Evolutionary conservation across 78 protist genomes (phyloP).

Genomic region (Cavenderia fasciculata): DNA sequence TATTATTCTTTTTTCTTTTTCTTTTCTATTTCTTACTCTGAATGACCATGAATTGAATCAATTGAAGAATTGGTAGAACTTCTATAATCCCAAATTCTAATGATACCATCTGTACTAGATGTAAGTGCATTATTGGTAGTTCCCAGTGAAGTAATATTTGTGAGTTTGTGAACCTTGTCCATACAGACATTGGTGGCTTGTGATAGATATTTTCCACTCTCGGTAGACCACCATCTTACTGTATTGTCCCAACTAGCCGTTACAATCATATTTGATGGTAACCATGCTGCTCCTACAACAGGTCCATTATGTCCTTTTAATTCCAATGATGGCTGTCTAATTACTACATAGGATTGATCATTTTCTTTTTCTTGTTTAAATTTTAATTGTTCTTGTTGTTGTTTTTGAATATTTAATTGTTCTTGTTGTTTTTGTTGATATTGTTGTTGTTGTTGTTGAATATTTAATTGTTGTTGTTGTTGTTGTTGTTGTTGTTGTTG

Average conservation of each 20-base stretch:
- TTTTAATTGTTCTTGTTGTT: background rate
- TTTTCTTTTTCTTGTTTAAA: background rate
- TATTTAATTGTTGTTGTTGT: background rate
- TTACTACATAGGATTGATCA: background rate
- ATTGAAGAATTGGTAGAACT: background rate
- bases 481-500: slow-evolving; percentile 25
- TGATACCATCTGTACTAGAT: slow-evolving; percentile 43
- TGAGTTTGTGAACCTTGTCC: slow-evolving; percentile 7
- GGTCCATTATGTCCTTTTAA: slow-evolving; percentile 58
- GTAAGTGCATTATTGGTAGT: background rate
- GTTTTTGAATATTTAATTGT: background rate
- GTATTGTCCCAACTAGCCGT: slow-evolving; percentile 70
- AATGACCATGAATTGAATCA: slow-evolving; percentile 32
- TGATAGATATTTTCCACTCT: slow-evolving; percentile 27
- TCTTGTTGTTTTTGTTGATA: background rate
- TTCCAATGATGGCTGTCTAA: slow-evolving; percentile 48
- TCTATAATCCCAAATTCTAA: slow-evolving; percentile 48
- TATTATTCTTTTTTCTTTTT: too few species aligned
- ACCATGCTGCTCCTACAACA: slow-evolving; percentile 45
- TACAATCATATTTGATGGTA: background rate
- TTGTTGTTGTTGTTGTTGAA: slow-evolving; percentile 27
- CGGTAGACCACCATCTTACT: slow-evolving; percentile 59
- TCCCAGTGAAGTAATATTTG: slow-evolving; percentile 24
- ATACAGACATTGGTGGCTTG: background rate
- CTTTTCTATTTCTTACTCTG: too few species aligned